Percentiles rank a stretch among this genome's conserved stretches.
phyloP scores from a whole-genome alignment of 2,329 filamentous ascomycete species.

The Aspergillus awamori region DNA sequence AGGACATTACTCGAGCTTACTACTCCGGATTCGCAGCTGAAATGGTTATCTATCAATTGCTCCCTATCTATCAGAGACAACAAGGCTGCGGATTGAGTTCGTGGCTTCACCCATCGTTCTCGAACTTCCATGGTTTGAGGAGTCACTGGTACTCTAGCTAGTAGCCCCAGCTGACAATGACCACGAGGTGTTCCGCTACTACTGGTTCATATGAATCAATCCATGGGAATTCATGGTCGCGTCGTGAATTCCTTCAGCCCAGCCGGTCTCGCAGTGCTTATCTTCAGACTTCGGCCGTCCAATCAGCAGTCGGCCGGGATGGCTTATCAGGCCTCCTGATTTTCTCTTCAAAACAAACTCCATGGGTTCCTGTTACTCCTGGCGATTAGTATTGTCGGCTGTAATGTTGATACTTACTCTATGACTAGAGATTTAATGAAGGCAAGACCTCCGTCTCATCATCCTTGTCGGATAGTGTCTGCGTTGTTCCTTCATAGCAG shows the following conservation, averaged over 20 bases:
- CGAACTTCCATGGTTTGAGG: background rate
- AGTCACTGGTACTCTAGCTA: background rate
- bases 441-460: background rate
- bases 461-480: background rate
- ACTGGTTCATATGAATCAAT: too few relatives aligned
- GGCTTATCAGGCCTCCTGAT: constrained; percentile 16
- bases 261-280: background rate
- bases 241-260: background rate
- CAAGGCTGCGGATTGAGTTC: background rate
- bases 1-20: background rate
- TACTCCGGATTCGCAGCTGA: background rate
- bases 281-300: constrained; percentile 14
- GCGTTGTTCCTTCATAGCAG: background rate
- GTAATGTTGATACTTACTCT: background rate
- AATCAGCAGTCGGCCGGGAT: constrained; percentile 25
- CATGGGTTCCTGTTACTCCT: constrained; percentile 9
- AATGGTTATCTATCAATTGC: too few relatives aligned
- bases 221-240: background rate
- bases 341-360: background rate
- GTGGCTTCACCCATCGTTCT: constrained; percentile 2
- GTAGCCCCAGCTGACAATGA: background rate
- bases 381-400: background rate
- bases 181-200: background rate
- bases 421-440: background rate
- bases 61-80: too few relatives aligned